A percentile compares a stretch with the other conserved stretches of the same genome.
These are phyloP conservation scores for Myxozyma nipponensis DNA, from an alignment of 805 yeast genomes.

Conservation along the genomic window DNA sequence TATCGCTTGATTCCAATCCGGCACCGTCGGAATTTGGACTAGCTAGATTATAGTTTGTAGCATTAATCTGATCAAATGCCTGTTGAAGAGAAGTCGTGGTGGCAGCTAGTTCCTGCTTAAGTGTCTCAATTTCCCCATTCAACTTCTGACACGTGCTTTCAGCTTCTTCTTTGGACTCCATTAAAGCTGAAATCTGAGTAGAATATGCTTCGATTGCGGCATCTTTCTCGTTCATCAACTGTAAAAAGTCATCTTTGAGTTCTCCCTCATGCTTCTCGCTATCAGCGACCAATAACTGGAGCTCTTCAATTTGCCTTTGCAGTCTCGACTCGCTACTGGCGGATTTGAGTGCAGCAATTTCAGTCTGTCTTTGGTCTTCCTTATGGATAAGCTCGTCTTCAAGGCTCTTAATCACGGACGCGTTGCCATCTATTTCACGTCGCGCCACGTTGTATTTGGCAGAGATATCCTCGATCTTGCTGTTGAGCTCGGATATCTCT, in stretches of 20 bases:
- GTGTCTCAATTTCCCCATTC: not conserved
- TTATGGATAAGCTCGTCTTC: conserved; percentile 44
- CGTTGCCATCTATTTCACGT: conserved; percentile 58
- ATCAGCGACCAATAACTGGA: not conserved
- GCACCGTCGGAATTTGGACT: no score
- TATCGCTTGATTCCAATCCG: no score
- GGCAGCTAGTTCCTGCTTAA: not conserved
- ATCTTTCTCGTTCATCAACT: not conserved
- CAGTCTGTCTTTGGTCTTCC: not conserved
- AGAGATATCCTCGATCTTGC: not conserved
- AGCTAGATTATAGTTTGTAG: no score
- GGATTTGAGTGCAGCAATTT: not conserved
- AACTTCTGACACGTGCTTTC: not conserved
- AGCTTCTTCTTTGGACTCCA: not conserved
- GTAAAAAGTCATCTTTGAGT: not conserved
- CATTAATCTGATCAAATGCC: no score
- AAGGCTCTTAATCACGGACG: conserved; percentile 93
- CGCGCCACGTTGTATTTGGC: conserved; percentile 11
- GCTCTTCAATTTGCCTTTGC: not conserved
- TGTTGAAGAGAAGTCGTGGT: no score
- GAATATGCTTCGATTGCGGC: not conserved
- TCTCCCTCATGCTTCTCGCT: not conserved
- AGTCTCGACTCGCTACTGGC: not conserved
- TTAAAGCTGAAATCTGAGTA: not conserved
- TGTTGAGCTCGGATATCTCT: not conserved